Percentiles rank a stretch among this genome's conserved stretches.
These are phyloP conservation scores for Cryptosporidium bovis DNA, from an alignment of 169 alveolate species.

Conservation along the genomic window DNA sequence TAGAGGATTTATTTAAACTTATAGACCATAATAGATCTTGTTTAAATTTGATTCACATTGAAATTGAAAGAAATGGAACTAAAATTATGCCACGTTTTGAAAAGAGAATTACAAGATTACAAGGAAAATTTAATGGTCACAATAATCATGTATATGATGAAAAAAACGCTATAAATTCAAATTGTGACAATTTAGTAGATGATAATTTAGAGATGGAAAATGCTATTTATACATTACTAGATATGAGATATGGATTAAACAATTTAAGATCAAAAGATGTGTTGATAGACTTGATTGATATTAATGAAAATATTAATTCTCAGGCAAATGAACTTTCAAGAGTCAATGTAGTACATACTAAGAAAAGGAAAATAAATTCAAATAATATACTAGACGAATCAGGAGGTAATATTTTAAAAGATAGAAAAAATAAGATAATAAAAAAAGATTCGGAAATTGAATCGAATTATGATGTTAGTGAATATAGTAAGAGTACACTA, in stretches of 20 bases:
- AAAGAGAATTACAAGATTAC: conserved; percentile 39
- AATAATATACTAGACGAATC: neutral
- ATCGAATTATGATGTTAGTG: neutral
- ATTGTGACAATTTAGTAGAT: neutral
- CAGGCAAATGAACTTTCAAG: neutral
- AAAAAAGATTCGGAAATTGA: neutral
- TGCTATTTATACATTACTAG: conserved; percentile 41
- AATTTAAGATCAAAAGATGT: conserved; percentile 16
- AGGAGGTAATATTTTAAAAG: neutral
- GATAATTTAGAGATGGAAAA: neutral
- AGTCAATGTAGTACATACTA: neutral
- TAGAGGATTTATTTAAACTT: neutral
- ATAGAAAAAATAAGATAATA: neutral
- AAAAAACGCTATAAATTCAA: neutral
- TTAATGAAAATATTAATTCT: neutral
- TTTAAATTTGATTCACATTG: conserved; percentile 14
- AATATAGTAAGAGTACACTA: conserved; percentile 4
- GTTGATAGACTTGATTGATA: neutral
- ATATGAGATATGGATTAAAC: conserved; percentile 30
- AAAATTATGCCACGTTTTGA: neutral
- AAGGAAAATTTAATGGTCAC: conserved; percentile 7
- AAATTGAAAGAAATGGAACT: conserved; percentile 24
- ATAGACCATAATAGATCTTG: conserved; percentile 36
- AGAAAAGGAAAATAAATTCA: neutral
- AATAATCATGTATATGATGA: neutral